Base-by-base conservation (phyloP, 805 yeast genomes). In the Crinitomyces ghanaensis region DNA sequence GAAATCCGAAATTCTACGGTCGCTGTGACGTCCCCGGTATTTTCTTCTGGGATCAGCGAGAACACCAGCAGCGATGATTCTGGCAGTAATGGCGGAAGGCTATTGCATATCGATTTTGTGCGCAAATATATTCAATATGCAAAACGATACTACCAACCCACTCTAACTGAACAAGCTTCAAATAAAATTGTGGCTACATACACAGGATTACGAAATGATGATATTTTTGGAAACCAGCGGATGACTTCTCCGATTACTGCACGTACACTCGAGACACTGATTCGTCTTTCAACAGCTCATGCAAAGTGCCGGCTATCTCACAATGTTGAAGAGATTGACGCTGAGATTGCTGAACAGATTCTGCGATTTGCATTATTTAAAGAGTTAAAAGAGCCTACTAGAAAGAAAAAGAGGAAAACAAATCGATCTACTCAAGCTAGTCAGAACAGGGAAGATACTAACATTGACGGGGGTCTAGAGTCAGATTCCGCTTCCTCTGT, bases 191-290 rank as follows among this genome's bases (percentile, higher is more conserved):
- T 85, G 15, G 71, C 69, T 34, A 72, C 80, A 12, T 91, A 88
- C 53, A 64, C 94, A 2, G 74, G 75, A 8, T 65, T 91, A 43
- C 72, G 98, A 62, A 86, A 85, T 54, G 78, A 76, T 49, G 80
- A 76, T 44, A 37, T 59, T 16, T 47, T 47, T 3, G 51, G 46
- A 23, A 57, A 59, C 30, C 59, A 54, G 40, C 51, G 66, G 24
- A 71, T 79, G 34, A 86, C 95, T 1, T 78, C 95, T 1, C 97
- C 98, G 23, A 82, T 88, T 44, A 88, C 98, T 2, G 94, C 97
- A n/a, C 81, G 98, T 74, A 91, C 97, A 4, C 65, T 88, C 46
- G 98, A 88, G 59, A 88, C 98, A 0, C 65, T 88, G 44, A 88
- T 88, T 55, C 93, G 98, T 66, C 64, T 88, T 39, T 68, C 96